Evolutionary conservation across 371 early-diverging fungal species (phyloP).

Genomic region (Capillidium heterosporum): DNA sequence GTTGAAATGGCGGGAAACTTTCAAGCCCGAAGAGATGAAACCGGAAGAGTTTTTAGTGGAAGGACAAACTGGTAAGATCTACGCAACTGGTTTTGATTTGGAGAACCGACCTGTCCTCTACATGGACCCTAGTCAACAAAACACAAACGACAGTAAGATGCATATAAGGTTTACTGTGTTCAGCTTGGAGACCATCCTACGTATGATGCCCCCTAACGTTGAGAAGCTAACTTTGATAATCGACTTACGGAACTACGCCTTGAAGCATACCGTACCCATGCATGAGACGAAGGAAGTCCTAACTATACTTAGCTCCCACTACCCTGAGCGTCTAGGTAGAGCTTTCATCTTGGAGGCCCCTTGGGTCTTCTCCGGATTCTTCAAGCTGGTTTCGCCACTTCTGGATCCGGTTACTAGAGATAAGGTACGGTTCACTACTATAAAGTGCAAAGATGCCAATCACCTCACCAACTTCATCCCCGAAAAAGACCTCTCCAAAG

Average conservation of each 20-base stretch:
- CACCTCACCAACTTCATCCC: neutral
- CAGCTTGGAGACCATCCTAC: constrained; percentile 53
- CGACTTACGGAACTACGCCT: constrained; percentile 53
- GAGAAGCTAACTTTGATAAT: constrained; percentile 55
- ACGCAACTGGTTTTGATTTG: constrained; percentile 53
- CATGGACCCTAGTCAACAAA: constrained; percentile 55
- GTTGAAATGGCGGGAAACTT: constrained; percentile 54
- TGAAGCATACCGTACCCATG: constrained; percentile 47
- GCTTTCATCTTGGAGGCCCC: constrained; percentile 52
- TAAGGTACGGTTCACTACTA: constrained; percentile 70
- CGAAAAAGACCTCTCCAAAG: neutral
- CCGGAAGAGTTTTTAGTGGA: constrained; percentile 54
- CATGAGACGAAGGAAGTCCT: constrained; percentile 57
- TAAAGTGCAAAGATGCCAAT: constrained; percentile 15
- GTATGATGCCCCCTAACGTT: constrained; percentile 56
- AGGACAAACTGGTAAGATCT: constrained; percentile 61
- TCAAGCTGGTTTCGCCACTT: constrained; percentile 64
- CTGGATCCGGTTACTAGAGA: constrained; percentile 77
- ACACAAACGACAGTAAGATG: constrained; percentile 53
- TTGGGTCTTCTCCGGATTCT: constrained; percentile 70
- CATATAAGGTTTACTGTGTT: constrained; percentile 65
- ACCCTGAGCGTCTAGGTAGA: constrained; percentile 60
- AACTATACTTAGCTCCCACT: constrained; percentile 59
- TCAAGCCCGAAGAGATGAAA: constrained; percentile 48
- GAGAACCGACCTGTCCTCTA: constrained; percentile 49